These are phyloP conservation scores for Penicillium psychrofluorescens DNA, from an alignment of 495 filamentous ascomycete genomes.

Conservation along the genomic window DNA sequence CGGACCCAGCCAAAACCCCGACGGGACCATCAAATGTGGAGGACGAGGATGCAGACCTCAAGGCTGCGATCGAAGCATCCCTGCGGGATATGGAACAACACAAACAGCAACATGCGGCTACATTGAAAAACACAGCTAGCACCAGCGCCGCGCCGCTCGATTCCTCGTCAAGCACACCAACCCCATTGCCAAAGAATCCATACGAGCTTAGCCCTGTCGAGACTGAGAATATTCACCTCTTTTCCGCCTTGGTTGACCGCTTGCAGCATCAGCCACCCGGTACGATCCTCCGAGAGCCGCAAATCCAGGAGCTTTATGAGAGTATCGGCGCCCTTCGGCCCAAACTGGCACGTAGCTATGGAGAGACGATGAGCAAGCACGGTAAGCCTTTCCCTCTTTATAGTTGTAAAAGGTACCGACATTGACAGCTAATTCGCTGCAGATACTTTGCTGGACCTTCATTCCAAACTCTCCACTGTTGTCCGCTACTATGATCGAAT, in stretches of 20 bases:
- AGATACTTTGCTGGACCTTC: conserved; percentile 87
- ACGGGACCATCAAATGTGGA: conserved; percentile 25
- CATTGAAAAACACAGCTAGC: conserved; percentile 59
- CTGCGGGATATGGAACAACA: conserved; percentile 97
- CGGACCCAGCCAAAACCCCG: conserved; percentile 29
- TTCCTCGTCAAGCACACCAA: conserved; percentile 14
- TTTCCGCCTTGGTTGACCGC: conserved; percentile 88
- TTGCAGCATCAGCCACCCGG: conserved; percentile 92
- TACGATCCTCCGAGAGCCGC: conserved; percentile 88
- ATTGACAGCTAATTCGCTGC: conserved; percentile 19
- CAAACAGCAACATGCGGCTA: conserved; percentile 79
- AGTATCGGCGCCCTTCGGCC: conserved; percentile 88
- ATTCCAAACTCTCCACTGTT: conserved; percentile 91
- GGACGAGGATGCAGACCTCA: conserved; percentile 83
- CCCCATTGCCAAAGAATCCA: conserved; percentile 69
- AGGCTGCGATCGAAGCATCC: conserved; percentile 95
- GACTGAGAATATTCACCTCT: conserved; percentile 95
- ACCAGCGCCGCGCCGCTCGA: conserved; percentile 21
- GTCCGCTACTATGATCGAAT: conserved; percentile 98
- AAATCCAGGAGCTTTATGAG: conserved; percentile 97
- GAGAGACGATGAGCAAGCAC: conserved; percentile 99
- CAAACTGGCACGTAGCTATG: conserved; percentile 92
- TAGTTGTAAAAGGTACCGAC: background rate
- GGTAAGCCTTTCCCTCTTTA: conserved; percentile 45
- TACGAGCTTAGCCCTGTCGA: conserved; percentile 93